Base-by-base conservation (phyloP, 108 stramenopile species). In the Fragilariopsis cylindrus region DNA sequence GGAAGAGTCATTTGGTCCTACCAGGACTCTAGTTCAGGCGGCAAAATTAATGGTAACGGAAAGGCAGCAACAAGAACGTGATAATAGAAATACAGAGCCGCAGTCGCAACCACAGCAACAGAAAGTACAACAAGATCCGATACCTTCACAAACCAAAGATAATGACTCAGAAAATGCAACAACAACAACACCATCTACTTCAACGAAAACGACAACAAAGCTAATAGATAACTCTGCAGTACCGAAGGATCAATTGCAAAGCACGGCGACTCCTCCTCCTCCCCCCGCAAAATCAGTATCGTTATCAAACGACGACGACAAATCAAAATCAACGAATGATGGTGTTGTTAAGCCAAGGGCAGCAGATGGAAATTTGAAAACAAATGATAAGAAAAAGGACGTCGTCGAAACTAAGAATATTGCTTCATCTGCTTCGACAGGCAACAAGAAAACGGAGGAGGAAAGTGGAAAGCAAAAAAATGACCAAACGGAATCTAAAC, bases 1-100 rank as follows among this genome's bases (percentile, higher is more conserved):
- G 21, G 82, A 79, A 55, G 92, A 93, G 69, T 88, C 90, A 16
- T 87, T 88, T 21, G 88, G 87, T 74, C 90, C 92, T 21, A 9
- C 50, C 12, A 60, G 41, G 41, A 21, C 39, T 5, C 41, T 60
- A 40, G 58, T 60, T 60, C 30, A 30, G 30, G 58, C 41, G 50
- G 50, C 53, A 44, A 69, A 69, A 46, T 45, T 4, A 65, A 65
- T 48, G 65, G 58, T 8, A 60, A 18, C n/a, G 19, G 4, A 5
- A 13, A 45, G 18, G 11, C 16, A 19, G 3, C 65, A 4, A 16
- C 44, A n/a, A 53, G 15, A n/a, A 53, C 52, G 52, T 15, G 30
- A 30, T 30, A 30, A 30, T 30, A 30, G 30, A 30, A 30, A 30
- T 30, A 6, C 16, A 60, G 19, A 4, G 9, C 58, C n/a, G 5